Base-by-base conservation (phyloP, 2,329 filamentous ascomycete species). In the Decorospora gaudefroyi region DNA sequence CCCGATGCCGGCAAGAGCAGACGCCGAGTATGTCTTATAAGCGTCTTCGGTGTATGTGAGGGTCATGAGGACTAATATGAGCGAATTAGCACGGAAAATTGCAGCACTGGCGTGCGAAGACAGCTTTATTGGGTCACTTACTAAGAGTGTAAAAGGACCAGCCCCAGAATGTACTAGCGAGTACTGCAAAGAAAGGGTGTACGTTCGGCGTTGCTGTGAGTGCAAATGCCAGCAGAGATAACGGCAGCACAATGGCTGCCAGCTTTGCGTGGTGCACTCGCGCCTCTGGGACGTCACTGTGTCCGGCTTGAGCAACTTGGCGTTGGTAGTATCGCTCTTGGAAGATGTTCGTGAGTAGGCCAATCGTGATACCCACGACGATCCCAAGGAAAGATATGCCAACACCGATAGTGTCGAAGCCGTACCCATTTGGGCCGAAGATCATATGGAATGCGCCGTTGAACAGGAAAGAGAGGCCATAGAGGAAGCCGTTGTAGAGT, bases 131-230 rank as follows among this genome's bases (percentile, higher is more conserved):
- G 1, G 16, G 19, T 17, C 6, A 49, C 54, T 55, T 37, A 57
- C 54, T 78, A 0, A 79, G 67, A 1, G 73, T 74, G 38, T 78
- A 77, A 49, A 79, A 78, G 4, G 71, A 74, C 64, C 74, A 76
- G 0, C 77, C 78, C 63, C 78, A 78, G 12, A 78, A 71, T 0
- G 72, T 68, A 0, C 74, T 75, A 2, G 75, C 76, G 10, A 80
- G 55, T 4, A 80, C 74, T 0, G 78, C 76, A 3, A 78, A 71
- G 36, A 79, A 70, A 0, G 61, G 56, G 19, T 64, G 62, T 6
- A 68, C 49, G 1, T 39, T 33, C 2, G 62, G 55, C 6, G 51
- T 49, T 22, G 62, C 58, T 7, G 60, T 64, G 17, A 72, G 60
- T 59, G 75, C 62, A 55, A 74, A 61, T 61, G 69, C 34, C 60